These are phyloP conservation scores for Tuber microsphaerosporum DNA, from an alignment of 495 filamentous ascomycete genomes.

Conservation along the genomic window DNA sequence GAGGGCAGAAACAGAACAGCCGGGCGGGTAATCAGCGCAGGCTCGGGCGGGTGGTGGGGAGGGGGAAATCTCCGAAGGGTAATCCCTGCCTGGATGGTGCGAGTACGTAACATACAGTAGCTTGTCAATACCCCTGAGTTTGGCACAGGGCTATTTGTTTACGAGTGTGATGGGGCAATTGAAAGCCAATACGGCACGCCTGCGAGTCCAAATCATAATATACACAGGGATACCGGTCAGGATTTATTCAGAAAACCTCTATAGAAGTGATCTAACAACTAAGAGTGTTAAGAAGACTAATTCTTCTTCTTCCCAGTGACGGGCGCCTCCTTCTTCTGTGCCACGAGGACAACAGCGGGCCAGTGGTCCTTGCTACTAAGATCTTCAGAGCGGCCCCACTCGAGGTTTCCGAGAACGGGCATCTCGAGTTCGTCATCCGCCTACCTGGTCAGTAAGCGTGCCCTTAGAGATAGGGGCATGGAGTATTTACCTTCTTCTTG, in stretches of 20 bases:
- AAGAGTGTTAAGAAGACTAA: slow-evolving; percentile 10
- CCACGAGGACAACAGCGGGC: slow-evolving; percentile 40
- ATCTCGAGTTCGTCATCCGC: slow-evolving; percentile 40
- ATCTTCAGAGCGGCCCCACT: slow-evolving; percentile 39
- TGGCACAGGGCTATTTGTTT: not conserved
- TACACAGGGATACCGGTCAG: not conserved
- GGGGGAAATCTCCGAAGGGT: not conserved
- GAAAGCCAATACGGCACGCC: not conserved
- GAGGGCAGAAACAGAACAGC: not conserved
- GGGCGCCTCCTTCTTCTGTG: slow-evolving; percentile 40
- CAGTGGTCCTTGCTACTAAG: slow-evolving; percentile 35
- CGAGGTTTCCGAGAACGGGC: slow-evolving; percentile 38
- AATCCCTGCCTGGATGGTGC: not conserved
- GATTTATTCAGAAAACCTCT: slow-evolving; percentile 6
- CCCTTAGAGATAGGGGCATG: not conserved
- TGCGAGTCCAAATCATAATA: not conserved
- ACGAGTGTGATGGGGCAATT: not conserved
- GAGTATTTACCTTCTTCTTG: slow-evolving; percentile 37
- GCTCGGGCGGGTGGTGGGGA: not conserved
- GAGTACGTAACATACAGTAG: not conserved
- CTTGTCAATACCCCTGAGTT: not conserved
- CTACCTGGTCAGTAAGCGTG: slow-evolving; percentile 13
- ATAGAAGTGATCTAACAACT: slow-evolving; percentile 5
- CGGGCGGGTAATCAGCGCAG: not conserved
- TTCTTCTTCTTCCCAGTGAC: slow-evolving; percentile 39